Conservation (phyloP, 1,139 yeast species). For the Debaryomyces udenii region DNA sequence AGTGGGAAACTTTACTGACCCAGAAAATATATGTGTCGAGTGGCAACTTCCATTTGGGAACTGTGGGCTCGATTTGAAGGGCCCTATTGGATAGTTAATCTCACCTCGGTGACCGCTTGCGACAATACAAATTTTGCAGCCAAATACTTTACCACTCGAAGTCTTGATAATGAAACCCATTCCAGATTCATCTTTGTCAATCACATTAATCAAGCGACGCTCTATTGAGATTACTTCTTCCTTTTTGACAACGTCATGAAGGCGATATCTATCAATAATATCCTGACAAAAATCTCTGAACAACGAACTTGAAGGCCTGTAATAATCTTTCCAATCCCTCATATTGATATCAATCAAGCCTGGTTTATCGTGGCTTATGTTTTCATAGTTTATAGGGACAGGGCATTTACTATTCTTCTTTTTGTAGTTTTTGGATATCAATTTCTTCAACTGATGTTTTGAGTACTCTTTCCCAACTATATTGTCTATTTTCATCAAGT, state of each 20-base stretch:
- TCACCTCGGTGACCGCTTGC: slow-evolving; percentile 48
- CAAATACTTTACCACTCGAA: slow-evolving; percentile 28
- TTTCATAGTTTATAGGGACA: slow-evolving; percentile 16
- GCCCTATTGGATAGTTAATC: slow-evolving; percentile 37
- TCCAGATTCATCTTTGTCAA: slow-evolving; percentile 28
- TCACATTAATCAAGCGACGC: slow-evolving; percentile 29
- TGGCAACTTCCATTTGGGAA: slow-evolving; percentile 42
- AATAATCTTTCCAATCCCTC: slow-evolving; percentile 52
- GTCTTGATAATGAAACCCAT: slow-evolving; percentile 35
- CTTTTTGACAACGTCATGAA: slow-evolving; percentile 32
- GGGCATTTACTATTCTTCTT: slow-evolving; percentile 18
- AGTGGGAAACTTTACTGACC: slow-evolving; percentile 28
- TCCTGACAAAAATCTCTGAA: slow-evolving; percentile 45
- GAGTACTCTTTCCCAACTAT: slow-evolving; percentile 51
- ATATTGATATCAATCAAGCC: slow-evolving; percentile 46
- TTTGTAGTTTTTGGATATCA: slow-evolving; percentile 23
- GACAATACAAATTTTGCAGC: slow-evolving; percentile 40
- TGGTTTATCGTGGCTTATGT: slow-evolving; percentile 28
- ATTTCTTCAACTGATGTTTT: slow-evolving; percentile 45
- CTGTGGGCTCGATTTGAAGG: slow-evolving; percentile 24
- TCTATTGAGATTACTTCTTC: slow-evolving; percentile 38
- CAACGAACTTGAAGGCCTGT: slow-evolving; percentile 46
- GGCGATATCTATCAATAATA: slow-evolving; percentile 35
- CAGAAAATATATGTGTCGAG: slow-evolving; percentile 43
- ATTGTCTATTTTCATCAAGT: slow-evolving; percentile 46